Evolutionary conservation across 176 grass and related monocot species (phyloP).

Genomic region (Poa annua): DNA sequence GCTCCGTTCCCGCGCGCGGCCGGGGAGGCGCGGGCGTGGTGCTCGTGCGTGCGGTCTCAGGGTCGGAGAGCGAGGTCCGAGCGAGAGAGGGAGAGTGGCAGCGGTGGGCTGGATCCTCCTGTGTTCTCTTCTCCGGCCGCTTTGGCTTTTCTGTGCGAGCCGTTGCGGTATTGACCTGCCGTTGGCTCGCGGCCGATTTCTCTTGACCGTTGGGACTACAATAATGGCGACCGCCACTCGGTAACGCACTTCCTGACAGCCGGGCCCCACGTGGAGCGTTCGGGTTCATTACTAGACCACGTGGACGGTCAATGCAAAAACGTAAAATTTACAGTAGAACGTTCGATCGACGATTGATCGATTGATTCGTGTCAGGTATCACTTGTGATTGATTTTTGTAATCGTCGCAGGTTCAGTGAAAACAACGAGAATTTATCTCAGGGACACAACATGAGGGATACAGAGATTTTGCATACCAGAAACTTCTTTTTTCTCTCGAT

Average conservation of each 20-base stretch:
- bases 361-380: neutral
- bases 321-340: neutral
- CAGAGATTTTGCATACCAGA: neutral
- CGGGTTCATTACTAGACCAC: neutral
- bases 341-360: slow-evolving; percentile 21
- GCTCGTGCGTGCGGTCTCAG: neutral
- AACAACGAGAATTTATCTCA: neutral
- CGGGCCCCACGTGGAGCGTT: neutral
- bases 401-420: neutral
- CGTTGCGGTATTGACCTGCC: slow-evolving; percentile 34
- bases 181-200: slow-evolving; percentile 39
- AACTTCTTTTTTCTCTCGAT: neutral
- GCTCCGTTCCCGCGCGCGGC: neutral
- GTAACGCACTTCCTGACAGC: neutral
- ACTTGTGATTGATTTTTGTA: neutral
- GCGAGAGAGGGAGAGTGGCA: neutral
- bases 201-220: slow-evolving; percentile 55
- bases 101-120: neutral
- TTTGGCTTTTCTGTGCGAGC: slow-evolving; percentile 27
- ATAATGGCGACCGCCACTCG: neutral
- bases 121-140: neutral
- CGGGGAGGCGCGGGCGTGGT: neutral
- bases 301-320: neutral
- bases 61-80: neutral
- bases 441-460: neutral